Evolutionary conservation across 106 monocot genomes (phyloP), one percentile per base, ranked within the genome.

Genomic region (Platanthera zijinensis): DNA sequence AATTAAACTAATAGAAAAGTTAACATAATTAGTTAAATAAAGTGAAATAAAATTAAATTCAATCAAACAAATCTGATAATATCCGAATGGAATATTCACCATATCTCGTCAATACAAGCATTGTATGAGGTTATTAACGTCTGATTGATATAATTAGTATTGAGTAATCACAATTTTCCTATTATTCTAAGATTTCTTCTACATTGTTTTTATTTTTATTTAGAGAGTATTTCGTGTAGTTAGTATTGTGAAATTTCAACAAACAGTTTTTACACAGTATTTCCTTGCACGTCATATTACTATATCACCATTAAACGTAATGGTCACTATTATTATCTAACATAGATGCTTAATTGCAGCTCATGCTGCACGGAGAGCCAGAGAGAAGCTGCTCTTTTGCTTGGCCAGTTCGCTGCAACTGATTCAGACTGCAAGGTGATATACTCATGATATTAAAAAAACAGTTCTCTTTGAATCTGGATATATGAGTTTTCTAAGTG

Each of bases 371-470:
- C 84, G 15, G 99, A 99, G 77, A 94, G 94, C 72, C 99, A 99
- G 84, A 86, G 99, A 77, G 99, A 99, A 75, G 99, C 99, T 50
- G 99, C 99, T 86, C 75, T 99, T 54, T 84, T 99, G 66, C 76
- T 99, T 62, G 99, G 99, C 56, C 99, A 99, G 75, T 99, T 99
- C 86, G 99, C 99, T 72, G 94, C 94, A 62, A 94, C 99, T 76
- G 99, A 99, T 84, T 94, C 94, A 78, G 99, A 99, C 77, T 99
- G 94, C 85, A 99, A 99, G 94, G 99, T 99, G n/a, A 51, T 47
- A 54, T 25, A n/a, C 18, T 12, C 14, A 5, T 49, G 51, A 66
- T 10, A 19, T 75, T 54, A 61, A 39, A 39, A 39, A 39, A 39
- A 13, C 56, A 32, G 14, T 7, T 52, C 4, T 22, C 1, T 39